Percentiles rank a stretch among this genome's conserved stretches.
phyloP scores from a whole-genome alignment of 805 yeast species.

The Hanseniaspora taiwanica region DNA sequence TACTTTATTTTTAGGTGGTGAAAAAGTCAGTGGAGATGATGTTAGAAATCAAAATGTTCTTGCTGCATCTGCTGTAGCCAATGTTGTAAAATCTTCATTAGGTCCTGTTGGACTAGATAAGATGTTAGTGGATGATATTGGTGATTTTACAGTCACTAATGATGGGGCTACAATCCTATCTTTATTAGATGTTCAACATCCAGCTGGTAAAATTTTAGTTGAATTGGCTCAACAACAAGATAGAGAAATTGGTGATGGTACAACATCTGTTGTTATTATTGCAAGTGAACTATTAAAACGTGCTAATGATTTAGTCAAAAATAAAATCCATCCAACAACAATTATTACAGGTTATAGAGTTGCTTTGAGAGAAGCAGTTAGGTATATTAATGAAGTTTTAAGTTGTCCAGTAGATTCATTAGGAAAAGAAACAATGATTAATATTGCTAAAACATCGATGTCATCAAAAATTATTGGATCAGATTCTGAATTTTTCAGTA shows the following conservation, averaged over 20 bases:
- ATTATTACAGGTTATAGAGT: conserved; percentile 93
- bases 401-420: conserved; percentile 67
- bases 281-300: conserved; percentile 86
- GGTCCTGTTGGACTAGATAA: conserved; percentile 98
- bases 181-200: conserved; percentile 91
- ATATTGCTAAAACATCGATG: conserved; percentile 95
- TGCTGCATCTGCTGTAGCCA: conserved; percentile 80
- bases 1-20: conserved; percentile 90
- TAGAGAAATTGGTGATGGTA: conserved; percentile 96
- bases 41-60: conserved; percentile 90
- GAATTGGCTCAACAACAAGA: conserved; percentile 98
- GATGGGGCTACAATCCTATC: conserved; percentile 96
- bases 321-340: conserved; percentile 94
- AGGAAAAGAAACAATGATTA: conserved; percentile 73
- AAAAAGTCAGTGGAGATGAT: conserved; percentile 90
- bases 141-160: conserved; percentile 96
- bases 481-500: conserved; percentile 80
- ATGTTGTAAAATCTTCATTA: conserved; percentile 73
- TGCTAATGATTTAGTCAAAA: conserved; percentile 86
- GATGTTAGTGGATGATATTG: conserved; percentile 97
- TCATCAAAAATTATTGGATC: conserved; percentile 91
- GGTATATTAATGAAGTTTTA: conserved; percentile 74
- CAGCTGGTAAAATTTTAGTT: conserved; percentile 94
- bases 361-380: conserved; percentile 81
- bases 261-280: conserved; percentile 92